Conservation (phyloP, 345 rosid genomes). For the Salix caprea region DNA sequence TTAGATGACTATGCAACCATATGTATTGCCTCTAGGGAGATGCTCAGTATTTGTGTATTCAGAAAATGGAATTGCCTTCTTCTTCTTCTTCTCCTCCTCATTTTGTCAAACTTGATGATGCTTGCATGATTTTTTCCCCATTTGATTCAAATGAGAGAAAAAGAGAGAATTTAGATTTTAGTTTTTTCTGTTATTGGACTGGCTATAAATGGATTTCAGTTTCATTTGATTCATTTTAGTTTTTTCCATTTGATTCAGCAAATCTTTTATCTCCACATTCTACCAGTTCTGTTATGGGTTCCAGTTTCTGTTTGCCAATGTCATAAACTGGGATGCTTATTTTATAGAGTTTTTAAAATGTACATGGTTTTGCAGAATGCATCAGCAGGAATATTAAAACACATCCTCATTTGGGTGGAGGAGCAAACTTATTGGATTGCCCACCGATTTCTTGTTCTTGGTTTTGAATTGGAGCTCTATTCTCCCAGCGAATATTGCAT, state of each 20-base stretch:
- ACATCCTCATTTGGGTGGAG: constrained; percentile 78
- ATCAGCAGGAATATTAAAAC: constrained; percentile 42
- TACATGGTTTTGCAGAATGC: constrained; percentile 55
- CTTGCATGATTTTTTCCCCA: not conserved
- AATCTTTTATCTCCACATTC: not conserved
- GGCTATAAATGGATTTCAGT: not conserved
- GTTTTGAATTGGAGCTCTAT: constrained; percentile 93
- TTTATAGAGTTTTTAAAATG: not conserved
- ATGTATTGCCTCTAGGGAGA: not conserved
- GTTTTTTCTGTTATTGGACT: not conserved
- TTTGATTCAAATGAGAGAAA: not conserved
- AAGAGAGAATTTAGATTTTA: not conserved
- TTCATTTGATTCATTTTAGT: too few species aligned
- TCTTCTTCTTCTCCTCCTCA: too few species aligned
- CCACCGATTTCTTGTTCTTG: constrained; percentile 73
- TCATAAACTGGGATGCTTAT: not conserved
- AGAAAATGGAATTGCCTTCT: not conserved
- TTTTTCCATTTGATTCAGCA: too few species aligned
- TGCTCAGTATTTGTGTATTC: not conserved
- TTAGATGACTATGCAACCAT: not conserved
- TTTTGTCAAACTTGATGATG: not conserved
- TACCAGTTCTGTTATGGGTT: not conserved
- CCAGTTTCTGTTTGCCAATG: not conserved
- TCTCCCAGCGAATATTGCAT: constrained; percentile 82
- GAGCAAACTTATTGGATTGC: constrained; percentile 97